Evolutionary conservation across 2,329 filamentous ascomycete genomes (phyloP).

Genomic region (Fusarium penzigii): DNA sequence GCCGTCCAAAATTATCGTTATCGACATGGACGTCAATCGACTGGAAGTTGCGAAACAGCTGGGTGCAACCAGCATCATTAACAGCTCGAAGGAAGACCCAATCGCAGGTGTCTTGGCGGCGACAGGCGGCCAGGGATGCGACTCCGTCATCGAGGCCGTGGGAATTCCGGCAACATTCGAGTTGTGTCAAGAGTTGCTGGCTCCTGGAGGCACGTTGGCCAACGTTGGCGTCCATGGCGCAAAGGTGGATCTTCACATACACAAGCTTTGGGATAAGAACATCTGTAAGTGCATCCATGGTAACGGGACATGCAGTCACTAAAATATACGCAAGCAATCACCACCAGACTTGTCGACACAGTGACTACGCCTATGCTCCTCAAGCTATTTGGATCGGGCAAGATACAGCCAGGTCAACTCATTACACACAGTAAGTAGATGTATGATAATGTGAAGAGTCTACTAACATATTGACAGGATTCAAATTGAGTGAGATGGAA

Average conservation of each 20-base stretch:
- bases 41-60: slow-evolving; percentile 48
- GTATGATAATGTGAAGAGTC: background rate
- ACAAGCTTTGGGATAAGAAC: slow-evolving; percentile 56
- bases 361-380: slow-evolving; percentile 50
- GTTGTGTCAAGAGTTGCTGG: slow-evolving; percentile 54
- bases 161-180: slow-evolving; percentile 55
- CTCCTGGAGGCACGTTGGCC: slow-evolving; percentile 53
- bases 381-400: slow-evolving; percentile 44
- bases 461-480: background rate
- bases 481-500: slow-evolving; percentile 22
- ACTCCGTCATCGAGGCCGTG: slow-evolving; percentile 60
- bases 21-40: slow-evolving; percentile 52
- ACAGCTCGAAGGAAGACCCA: slow-evolving; percentile 38
- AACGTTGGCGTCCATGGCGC: slow-evolving; percentile 60
- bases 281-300: slow-evolving; percentile 41
- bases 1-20: slow-evolving; percentile 50
- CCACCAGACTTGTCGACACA: slow-evolving; percentile 49
- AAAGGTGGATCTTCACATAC: slow-evolving; percentile 52
- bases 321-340: slow-evolving; percentile 37
- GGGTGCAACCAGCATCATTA: slow-evolving; percentile 48
- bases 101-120: slow-evolving; percentile 41
- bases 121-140: slow-evolving; percentile 54
- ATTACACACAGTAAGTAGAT: slow-evolving; percentile 45
- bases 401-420: slow-evolving; percentile 42
- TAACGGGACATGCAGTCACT: no score